These are phyloP conservation scores for Naganishia onofrii DNA, from an alignment of 768 basidiomycete species.

Conservation along the genomic window DNA sequence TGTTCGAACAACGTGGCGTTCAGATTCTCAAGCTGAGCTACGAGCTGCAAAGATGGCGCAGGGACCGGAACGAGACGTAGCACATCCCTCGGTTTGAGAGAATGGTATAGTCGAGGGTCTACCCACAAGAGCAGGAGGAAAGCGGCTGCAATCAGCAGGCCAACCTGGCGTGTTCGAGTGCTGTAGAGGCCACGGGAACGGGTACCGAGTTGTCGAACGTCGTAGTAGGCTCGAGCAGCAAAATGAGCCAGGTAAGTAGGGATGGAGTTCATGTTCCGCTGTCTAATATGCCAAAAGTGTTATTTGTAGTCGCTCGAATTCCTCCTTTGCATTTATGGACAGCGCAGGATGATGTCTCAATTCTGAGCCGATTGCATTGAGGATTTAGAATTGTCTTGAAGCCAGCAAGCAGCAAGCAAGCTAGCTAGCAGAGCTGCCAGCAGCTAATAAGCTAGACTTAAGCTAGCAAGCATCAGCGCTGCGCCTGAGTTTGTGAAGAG, in stretches of 20 bases:
- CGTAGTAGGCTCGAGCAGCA: neutral
- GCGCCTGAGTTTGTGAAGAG: no score
- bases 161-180: conserved; percentile 11
- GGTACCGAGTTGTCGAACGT: conserved; percentile 35
- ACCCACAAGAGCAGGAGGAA: conserved; percentile 23
- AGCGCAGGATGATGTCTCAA: no score
- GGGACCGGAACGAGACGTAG: conserved; percentile 23
- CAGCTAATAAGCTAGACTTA: no score
- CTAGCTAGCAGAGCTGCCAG: no score
- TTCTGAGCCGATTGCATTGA: no score
- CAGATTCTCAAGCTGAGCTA: neutral
- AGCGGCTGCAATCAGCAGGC: neutral
- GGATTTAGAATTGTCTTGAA: no score
- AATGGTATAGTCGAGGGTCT: conserved; percentile 26
- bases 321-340: neutral
- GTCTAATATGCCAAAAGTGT: neutral
- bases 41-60: conserved; percentile 18
- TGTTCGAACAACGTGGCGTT: conserved; percentile 23
- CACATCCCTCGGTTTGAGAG: conserved; percentile 16
- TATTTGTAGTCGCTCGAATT: neutral
- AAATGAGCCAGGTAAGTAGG: conserved; percentile 4
- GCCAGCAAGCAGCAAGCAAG: no score
- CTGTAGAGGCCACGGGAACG: conserved; percentile 17
- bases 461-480: no score
- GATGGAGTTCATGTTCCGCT: neutral